Evolutionary conservation across 768 basidiomycete species (phyloP).

Genomic region (Lactarius pseudohatsudake): DNA sequence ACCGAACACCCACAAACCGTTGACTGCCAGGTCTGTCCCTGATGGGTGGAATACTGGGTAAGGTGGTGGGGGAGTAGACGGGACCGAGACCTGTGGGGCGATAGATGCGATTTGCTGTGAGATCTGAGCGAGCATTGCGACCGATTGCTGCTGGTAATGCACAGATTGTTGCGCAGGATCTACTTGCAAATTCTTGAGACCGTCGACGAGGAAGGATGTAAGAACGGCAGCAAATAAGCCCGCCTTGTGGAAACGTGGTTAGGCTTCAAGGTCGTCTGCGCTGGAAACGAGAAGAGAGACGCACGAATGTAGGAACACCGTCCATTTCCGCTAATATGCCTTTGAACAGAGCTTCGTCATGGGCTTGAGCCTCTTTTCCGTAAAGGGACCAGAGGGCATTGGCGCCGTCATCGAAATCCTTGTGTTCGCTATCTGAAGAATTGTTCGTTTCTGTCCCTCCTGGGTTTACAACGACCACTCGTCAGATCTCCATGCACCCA

Average conservation of each 20-base stretch:
- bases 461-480: too few species aligned
- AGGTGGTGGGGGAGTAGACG: not conserved
- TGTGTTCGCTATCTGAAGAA: too few species aligned
- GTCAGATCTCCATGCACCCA: too few species aligned
- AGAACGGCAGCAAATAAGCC: slow-evolving; percentile 16
- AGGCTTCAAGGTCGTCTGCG: not conserved
- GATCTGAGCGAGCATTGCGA: slow-evolving; percentile 1
- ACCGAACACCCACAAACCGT: not conserved
- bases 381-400: slow-evolving; percentile 10
- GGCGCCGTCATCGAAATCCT: slow-evolving; percentile 12
- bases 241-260: not conserved
- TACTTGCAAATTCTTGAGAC: not conserved
- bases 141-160: slow-evolving; percentile 1
- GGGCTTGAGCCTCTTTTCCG: not conserved
- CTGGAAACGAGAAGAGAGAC: not conserved
- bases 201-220: slow-evolving; percentile 1
- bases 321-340: slow-evolving; percentile 1
- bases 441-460: too few species aligned
- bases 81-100: not conserved
- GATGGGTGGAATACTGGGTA: not conserved
- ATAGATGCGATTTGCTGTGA: slow-evolving; percentile 11
- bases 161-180: not conserved
- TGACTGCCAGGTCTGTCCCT: not conserved
- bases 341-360: not conserved
- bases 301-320: not conserved